Conservation (phyloP, 257 asterid species). For the Perilla frutescens region DNA sequence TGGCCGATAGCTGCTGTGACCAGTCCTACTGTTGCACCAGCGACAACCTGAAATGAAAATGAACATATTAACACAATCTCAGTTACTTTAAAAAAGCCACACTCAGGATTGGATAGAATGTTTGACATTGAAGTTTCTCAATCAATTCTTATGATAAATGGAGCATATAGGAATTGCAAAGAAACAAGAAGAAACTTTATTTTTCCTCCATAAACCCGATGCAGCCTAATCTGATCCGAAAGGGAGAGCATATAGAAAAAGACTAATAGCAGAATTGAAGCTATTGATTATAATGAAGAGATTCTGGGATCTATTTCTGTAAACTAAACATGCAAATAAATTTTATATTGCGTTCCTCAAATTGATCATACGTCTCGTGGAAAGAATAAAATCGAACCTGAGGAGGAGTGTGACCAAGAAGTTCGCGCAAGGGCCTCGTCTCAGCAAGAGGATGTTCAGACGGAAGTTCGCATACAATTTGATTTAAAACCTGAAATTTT, state of each 20-base stretch:
- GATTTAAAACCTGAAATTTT: conserved; percentile 80
- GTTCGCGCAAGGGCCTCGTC: conserved; percentile 87
- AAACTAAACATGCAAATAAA: neutral
- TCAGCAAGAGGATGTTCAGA: conserved; percentile 98
- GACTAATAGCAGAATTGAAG: neutral
- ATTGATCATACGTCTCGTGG: neutral
- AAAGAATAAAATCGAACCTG: conserved; percentile 59
- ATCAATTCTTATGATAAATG: neutral
- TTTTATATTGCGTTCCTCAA: neutral
- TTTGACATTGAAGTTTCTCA: neutral
- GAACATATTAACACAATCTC: neutral
- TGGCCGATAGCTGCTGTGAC: conserved; percentile 53
- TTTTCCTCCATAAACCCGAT: neutral
- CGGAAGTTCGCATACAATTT: conserved; percentile 92
- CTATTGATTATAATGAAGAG: neutral
- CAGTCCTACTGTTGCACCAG: conserved; percentile 78
- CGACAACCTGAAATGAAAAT: conserved; percentile 62
- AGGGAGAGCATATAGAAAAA: neutral
- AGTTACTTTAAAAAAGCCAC: neutral
- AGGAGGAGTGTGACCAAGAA: conserved; percentile 97
- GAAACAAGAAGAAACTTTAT: neutral
- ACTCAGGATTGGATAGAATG: neutral
- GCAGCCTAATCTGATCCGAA: conserved; percentile 5
- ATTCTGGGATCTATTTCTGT: neutral
- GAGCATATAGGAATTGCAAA: neutral